These are phyloP conservation scores for Smallanthus sonchifolius DNA, from an alignment of 129 eudicot genomes.

Conservation along the genomic window DNA sequence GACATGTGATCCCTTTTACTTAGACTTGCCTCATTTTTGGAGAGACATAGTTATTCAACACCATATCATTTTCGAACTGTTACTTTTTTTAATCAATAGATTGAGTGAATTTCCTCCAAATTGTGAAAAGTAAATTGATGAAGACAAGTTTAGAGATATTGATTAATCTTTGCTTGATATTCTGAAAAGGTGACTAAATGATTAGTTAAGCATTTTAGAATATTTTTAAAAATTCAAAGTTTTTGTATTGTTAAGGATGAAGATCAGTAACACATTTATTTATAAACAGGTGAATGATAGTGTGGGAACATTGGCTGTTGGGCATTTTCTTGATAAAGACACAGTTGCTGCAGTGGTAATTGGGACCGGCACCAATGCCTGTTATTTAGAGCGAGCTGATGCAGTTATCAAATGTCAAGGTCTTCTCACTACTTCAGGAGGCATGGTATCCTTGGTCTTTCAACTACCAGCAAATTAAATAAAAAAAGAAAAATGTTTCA, in stretches of 20 bases:
- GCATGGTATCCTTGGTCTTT: constrained; percentile 64
- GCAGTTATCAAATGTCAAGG: constrained; percentile 95
- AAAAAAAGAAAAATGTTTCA: not conserved
- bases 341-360: constrained; percentile 87
- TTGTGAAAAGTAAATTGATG: not conserved
- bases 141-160: not conserved
- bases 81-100: no score
- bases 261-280: not conserved
- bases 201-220: not conserved
- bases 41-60: not conserved
- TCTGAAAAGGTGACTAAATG: not conserved
- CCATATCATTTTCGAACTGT: not conserved
- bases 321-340: constrained; percentile 89
- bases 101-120: not conserved
- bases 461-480: not conserved
- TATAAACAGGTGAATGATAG: constrained; percentile 76
- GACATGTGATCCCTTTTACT: not conserved
- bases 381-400: constrained; percentile 90
- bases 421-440: constrained; percentile 77
- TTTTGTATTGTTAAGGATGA: not conserved
- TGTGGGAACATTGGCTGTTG: constrained; percentile 90
- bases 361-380: constrained; percentile 98
- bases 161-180: not conserved
- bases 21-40: not conserved
- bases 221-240: not conserved